Base-by-base conservation (phyloP, 192 early-diverging fungal genomes). In the Coemansia sp. region DNA sequence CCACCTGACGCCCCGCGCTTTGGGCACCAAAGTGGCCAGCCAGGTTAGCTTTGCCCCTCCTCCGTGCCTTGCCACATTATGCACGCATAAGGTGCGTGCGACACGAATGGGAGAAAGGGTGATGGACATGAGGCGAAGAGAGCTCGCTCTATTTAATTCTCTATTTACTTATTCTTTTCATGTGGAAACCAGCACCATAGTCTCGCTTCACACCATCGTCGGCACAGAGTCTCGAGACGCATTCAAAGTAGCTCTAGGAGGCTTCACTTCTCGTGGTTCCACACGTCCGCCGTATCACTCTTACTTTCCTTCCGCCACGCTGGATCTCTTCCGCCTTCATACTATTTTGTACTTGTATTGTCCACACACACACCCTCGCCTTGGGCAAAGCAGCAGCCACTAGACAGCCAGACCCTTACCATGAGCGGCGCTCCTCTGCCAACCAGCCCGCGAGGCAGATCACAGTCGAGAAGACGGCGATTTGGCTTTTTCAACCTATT, bases 401-500 rank as follows among this genome's bases (percentile, higher is more conserved):
- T 12, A n/a, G 52, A 32, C 33, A 53, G n/a, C n/a, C 29, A 29
- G 32, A 35, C 21, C 58, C 32, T 27, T 22, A 41, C 17, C 11
- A 75, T 75, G 67, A 61, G 59, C 55, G 39, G 48, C 37, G 40
- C 46, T n/a, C 44, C 46, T n/a, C 53, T 35, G 33, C 35, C 63
- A 39, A 35, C 60, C 7, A 57, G 38, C 4, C 48, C 36, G 14
- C 63, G 44, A 27, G 39, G 38, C 43, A 60, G 69, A 68, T 68
- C 64, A 18, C 58, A 58, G 37, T 27, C 65, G 19, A 67, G 61
- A 50, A 57, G 56, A 22, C 63, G 44, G 42, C 68, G 68, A 22
- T 77, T 77, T 58, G 74, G 74, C 36, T 63, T 77, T 39, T 63
- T 77, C 36, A 77, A 62, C 62, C 58, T 77, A 26, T 77, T 77